phyloP scores from a whole-genome alignment of 2,329 filamentous ascomycete genomes.

The Camptophora hylomeconis region DNA sequence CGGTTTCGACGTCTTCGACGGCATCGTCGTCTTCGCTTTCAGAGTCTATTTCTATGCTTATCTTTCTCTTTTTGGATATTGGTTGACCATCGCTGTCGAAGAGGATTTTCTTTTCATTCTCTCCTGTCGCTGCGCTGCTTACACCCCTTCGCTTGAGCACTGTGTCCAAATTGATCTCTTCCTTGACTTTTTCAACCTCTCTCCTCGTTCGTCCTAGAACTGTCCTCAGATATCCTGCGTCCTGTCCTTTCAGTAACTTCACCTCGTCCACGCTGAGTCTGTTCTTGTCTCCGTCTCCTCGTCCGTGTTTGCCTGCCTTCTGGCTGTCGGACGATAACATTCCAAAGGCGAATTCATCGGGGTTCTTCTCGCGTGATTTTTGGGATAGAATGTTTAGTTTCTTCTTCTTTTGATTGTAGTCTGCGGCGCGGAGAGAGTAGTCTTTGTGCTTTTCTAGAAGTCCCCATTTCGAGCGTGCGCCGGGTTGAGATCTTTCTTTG shows the following conservation, averaged over 20 bases:
- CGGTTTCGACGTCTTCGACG: conserved; percentile 23
- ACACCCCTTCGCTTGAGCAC: conserved; percentile 15
- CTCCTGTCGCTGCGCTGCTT: conserved; percentile 8
- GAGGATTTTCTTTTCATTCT: conserved; percentile 22
- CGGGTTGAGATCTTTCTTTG: conserved; percentile 76
- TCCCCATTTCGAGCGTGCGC: conserved; percentile 73
- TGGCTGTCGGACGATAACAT: conserved; percentile 43
- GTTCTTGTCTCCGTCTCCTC: conserved; percentile 33
- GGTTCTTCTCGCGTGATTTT: conserved; percentile 48
- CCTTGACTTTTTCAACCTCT: conserved; percentile 28
- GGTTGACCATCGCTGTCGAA: conserved; percentile 26
- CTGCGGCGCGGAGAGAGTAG: conserved; percentile 51
- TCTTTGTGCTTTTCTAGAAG: conserved; percentile 93
- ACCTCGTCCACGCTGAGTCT: conserved; percentile 43
- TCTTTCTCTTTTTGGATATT: conserved; percentile 14
- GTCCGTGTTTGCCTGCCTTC: conserved; percentile 29
- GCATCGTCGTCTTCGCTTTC: conserved; percentile 16
- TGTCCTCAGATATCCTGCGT: conserved; percentile 47
- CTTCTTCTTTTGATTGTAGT: conserved; percentile 49
- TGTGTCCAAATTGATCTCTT: conserved; percentile 23
- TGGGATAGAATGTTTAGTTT: conserved; percentile 45
- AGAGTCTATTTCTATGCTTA: conserved; percentile 8
- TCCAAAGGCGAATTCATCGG: conserved; percentile 54
- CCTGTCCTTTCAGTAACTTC: conserved; percentile 53
- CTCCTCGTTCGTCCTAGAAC: conserved; percentile 43